These are phyloP conservation scores for Phytopythium helicoides DNA, from an alignment of 352 stramenopile species.

Conservation along the genomic window DNA sequence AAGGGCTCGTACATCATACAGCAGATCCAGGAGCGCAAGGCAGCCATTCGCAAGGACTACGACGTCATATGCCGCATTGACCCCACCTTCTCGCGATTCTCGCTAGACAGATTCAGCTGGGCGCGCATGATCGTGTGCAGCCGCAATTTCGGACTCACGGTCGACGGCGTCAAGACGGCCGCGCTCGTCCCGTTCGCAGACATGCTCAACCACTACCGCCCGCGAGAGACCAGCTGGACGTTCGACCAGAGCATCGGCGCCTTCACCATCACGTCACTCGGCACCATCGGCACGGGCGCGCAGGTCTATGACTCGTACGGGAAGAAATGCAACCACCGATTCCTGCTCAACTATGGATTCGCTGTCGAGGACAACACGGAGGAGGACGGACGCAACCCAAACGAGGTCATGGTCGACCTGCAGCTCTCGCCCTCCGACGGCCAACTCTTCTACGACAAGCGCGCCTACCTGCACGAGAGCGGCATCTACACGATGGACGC, in stretches of 20 bases:
- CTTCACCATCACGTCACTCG: conserved; percentile 90
- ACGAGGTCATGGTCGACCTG: conserved; percentile 94
- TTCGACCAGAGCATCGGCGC: conserved; percentile 82
- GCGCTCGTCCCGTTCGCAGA: conserved; percentile 98
- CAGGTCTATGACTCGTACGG: conserved; percentile 99
- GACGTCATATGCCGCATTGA: conserved; percentile 92
- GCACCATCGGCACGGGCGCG: conserved; percentile 66
- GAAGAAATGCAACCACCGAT: conserved; percentile 99
- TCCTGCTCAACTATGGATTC: conserved; percentile 99
- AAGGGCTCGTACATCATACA: conserved; percentile 91
- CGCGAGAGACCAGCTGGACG: conserved; percentile 94
- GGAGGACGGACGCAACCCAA: conserved; percentile 97
- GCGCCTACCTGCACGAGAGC: conserved; percentile 81
- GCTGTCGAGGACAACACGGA: conserved; percentile 98
- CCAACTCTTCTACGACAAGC: conserved; percentile 84
- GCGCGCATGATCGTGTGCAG: conserved; percentile 98
- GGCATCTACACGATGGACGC: conserved; percentile 87
- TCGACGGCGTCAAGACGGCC: conserved; percentile 96
- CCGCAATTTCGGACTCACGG: conserved; percentile 98
- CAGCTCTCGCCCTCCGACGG: conserved; percentile 58
- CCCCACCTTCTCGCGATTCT: conserved; percentile 91
- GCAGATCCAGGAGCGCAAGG: conserved; percentile 95
- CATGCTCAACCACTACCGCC: conserved; percentile 99
- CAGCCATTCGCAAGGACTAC: conserved; percentile 97
- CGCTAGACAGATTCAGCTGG: conserved; percentile 97